Conservation (phyloP, 345 rosid species). For the thale cress (Arabidopsis thaliana) region DNA sequence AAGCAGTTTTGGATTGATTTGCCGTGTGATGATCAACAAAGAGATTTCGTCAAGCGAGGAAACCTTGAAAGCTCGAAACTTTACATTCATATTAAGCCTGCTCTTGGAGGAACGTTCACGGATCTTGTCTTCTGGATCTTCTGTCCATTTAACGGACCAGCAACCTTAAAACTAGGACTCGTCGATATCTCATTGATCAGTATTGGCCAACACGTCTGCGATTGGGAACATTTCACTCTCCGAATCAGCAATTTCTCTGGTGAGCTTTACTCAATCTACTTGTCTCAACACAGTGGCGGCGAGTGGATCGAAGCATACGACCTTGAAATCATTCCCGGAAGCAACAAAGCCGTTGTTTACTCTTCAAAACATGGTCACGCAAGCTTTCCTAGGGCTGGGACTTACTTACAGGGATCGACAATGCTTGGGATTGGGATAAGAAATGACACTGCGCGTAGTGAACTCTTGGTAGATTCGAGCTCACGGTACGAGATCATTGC, state of each 20-base stretch:
- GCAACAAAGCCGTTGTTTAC: constrained; percentile 66
- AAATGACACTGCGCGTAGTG: constrained; percentile 68
- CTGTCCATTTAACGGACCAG: constrained; percentile 93
- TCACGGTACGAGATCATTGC: constrained; percentile 64
- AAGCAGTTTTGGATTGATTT: constrained; percentile 80
- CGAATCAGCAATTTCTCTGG: constrained; percentile 81
- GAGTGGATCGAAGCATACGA: constrained; percentile 75
- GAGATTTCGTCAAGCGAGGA: constrained; percentile 57
- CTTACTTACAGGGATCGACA: constrained; percentile 70
- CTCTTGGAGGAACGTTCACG: constrained; percentile 81
- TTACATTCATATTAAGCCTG: constrained; percentile 81
- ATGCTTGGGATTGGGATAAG: constrained; percentile 72
- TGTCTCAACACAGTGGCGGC: constrained; percentile 94
- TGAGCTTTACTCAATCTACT: constrained; percentile 74
- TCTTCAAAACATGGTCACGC: constrained; percentile 85
- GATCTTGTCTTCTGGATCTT: constrained; percentile 90
- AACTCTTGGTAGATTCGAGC: constrained; percentile 64
- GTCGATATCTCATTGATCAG: constrained; percentile 54
- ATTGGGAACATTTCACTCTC: constrained; percentile 96
- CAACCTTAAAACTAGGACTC: constrained; percentile 66
- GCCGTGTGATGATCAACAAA: constrained; percentile 58
- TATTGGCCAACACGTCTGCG: constrained; percentile 89
- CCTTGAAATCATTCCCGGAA: constrained; percentile 64
- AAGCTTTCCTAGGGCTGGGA: constrained; percentile 69
- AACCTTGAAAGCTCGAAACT: constrained; percentile 73